Conservation (phyloP, 1,139 yeast species). For the Taiozyma sp. region DNA sequence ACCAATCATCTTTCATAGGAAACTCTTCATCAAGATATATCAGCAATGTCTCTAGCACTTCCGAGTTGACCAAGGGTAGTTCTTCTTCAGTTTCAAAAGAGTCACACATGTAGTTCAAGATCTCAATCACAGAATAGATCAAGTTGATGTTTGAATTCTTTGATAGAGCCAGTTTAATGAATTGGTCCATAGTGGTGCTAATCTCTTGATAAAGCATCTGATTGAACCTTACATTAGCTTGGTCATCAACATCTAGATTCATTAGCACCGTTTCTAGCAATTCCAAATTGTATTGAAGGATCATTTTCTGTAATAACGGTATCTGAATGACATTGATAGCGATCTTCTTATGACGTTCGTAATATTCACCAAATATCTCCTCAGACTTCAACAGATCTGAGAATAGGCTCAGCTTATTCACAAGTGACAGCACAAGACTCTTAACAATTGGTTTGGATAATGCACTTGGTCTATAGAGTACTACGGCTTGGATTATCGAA, state of each 20-base stretch:
- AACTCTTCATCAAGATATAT: conserved; percentile 2
- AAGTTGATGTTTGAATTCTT: conserved; percentile 16
- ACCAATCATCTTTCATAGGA: conserved; percentile 10
- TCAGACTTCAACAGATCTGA: conserved; percentile 10
- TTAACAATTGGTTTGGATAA: conserved; percentile 6
- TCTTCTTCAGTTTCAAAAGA: conserved; percentile 20
- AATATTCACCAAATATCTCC: conserved; percentile 12
- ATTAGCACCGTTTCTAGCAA: conserved; percentile 10
- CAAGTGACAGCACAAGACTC: not conserved
- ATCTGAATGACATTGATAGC: conserved; percentile 17
- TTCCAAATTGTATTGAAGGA: conserved; percentile 14
- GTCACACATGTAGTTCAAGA: conserved; percentile 29
- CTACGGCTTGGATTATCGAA: conserved; percentile 14
- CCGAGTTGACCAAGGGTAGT: conserved; percentile 22
- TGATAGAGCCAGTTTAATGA: conserved; percentile 9
- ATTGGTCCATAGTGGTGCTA: not conserved
- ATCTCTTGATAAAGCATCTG: not conserved
- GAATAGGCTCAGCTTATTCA: not conserved
- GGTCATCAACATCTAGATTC: conserved; percentile 8
- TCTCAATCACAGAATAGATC: conserved; percentile 30
- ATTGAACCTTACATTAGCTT: conserved; percentile 1
- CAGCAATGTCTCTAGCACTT: conserved; percentile 3
- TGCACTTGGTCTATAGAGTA: conserved; percentile 20
- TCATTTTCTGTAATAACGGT: conserved; percentile 13
- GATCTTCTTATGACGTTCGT: conserved; percentile 15